phyloP scores from a whole-genome alignment of 345 rosid species.

The Linum tenue region DNA sequence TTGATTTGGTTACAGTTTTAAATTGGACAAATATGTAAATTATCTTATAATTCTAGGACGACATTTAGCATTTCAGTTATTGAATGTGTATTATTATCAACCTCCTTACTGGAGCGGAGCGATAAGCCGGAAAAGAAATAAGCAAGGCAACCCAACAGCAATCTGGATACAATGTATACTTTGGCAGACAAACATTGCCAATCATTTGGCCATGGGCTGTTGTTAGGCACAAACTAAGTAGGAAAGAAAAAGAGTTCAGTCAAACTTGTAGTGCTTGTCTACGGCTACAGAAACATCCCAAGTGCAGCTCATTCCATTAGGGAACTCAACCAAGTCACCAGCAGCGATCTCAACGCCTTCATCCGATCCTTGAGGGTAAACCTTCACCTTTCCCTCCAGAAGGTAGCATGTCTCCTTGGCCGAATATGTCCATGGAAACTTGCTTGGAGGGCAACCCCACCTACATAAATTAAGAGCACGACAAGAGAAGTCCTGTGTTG shows the following conservation, averaged over 20 bases:
- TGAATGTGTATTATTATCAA: no score
- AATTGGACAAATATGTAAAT: no score
- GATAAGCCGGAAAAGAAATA: no score
- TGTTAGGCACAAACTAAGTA: no score
- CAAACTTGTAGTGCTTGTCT: constrained; percentile 80
- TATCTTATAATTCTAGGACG: no score
- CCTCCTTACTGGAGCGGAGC: no score
- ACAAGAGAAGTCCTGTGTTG: not conserved
- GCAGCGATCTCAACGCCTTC: constrained; percentile 63
- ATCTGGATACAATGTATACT: no score
- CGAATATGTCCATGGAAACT: constrained; percentile 77
- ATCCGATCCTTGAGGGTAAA: constrained; percentile 59
- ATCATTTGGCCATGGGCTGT: no score
- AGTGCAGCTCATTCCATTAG: constrained; percentile 90
- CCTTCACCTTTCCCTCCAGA: constrained; percentile 70
- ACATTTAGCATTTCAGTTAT: no score
- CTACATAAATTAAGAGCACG: constrained; percentile 19
- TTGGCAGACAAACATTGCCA: no score
- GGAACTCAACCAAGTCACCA: constrained; percentile 77
- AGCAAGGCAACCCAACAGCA: no score
- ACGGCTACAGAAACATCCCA: constrained; percentile 87
- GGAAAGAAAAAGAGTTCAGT: not conserved
- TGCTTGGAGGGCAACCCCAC: constrained; percentile 95
- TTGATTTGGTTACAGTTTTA: no score
- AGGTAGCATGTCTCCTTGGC: constrained; percentile 72